These are phyloP conservation scores for Termitomyces sp. DNA, from an alignment of 768 basidiomycete genomes.

Conservation along the genomic window DNA sequence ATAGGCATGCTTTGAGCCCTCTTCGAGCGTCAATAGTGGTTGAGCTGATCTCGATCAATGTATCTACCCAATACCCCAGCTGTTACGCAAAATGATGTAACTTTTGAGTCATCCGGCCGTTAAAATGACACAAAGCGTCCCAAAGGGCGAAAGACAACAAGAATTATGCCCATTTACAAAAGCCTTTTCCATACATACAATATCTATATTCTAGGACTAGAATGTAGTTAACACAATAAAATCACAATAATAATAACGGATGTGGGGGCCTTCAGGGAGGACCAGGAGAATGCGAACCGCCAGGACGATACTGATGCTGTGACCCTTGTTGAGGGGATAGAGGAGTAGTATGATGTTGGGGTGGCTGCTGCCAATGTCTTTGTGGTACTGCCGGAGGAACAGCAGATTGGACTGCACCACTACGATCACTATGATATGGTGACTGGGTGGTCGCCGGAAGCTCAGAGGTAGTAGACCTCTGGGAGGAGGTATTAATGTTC, in stretches of 20 bases:
- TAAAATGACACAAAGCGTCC: background rate
- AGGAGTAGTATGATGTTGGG: slow-evolving; percentile 18
- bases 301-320: slow-evolving; percentile 24
- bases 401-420: background rate
- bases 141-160: background rate
- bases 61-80: too few species aligned
- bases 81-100: background rate
- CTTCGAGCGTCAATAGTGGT: background rate
- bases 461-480: slow-evolving; percentile 11
- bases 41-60: too few species aligned
- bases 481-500: slow-evolving; percentile 16
- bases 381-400: background rate
- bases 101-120: too few species aligned
- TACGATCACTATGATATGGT: slow-evolving; percentile 4
- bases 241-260: slow-evolving; percentile 5
- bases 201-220: slow-evolving; percentile 7
- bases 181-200: background rate
- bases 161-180: background rate
- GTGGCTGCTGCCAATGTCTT: slow-evolving; percentile 8
- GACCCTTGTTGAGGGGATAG: slow-evolving; percentile 6
- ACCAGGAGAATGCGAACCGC: slow-evolving; percentile 24
- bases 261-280: slow-evolving; percentile 14
- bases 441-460: background rate
- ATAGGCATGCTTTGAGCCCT: background rate
- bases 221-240: slow-evolving; percentile 9